phyloP scores from a whole-genome alignment of 805 yeast genomes.

The Saccharomyces eubayanus region DNA sequence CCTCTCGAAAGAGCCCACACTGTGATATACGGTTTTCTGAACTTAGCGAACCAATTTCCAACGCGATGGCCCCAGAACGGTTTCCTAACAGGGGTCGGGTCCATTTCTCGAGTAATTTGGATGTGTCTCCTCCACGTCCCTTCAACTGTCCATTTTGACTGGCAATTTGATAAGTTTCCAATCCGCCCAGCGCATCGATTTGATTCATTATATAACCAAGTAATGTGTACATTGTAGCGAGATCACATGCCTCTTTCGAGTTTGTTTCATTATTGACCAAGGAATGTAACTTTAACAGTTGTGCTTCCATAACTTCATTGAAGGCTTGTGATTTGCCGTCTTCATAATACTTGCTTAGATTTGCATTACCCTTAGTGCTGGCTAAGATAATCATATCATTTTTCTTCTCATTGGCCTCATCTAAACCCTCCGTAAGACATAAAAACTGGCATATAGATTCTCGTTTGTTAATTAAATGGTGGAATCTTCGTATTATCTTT shows the following conservation, averaged over 20 bases:
- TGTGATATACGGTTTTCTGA: constrained; percentile 61
- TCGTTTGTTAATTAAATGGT: constrained; percentile 55
- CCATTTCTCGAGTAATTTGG: constrained; percentile 73
- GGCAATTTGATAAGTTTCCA: constrained; percentile 74
- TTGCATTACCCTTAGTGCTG: constrained; percentile 5
- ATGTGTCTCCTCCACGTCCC: constrained; percentile 86
- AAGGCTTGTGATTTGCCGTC: constrained; percentile 1
- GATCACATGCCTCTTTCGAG: constrained; percentile 8
- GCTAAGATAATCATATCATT: constrained; percentile 19
- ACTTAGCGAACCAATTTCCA: constrained; percentile 81
- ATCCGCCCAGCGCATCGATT: constrained; percentile 60
- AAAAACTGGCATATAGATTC: constrained; percentile 34
- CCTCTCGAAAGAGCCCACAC: constrained; percentile 41
- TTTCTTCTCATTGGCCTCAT: constrained; percentile 11
- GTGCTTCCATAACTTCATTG: constrained; percentile 9
- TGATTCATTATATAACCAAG: constrained; percentile 56
- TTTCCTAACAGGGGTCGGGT: constrained; percentile 19
- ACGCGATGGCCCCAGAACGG: constrained; percentile 31
- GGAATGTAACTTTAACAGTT: constrained; percentile 3
- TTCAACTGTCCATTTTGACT: constrained; percentile 75
- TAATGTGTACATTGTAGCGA: constrained; percentile 8
- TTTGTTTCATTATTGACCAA: constrained; percentile 15
- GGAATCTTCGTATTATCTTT: constrained; percentile 69
- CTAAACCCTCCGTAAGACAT: constrained; percentile 8
- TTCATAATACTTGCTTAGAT: constrained; percentile 4